Conservation (phyloP, 2,329 filamentous ascomycete genomes). For the Diaporthe batatas region DNA sequence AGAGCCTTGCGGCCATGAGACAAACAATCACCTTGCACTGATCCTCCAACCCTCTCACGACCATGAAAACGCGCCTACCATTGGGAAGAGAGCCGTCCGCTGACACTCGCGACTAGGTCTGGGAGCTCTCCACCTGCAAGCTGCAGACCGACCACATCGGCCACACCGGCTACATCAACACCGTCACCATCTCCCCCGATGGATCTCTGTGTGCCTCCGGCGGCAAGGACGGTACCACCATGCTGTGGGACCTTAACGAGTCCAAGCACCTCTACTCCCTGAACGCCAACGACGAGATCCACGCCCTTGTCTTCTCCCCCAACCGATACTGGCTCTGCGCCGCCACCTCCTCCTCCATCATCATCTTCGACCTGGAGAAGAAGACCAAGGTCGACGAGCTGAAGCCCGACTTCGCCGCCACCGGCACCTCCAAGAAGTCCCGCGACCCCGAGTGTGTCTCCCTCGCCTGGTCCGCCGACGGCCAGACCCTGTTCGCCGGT, state of each 20-base stretch:
- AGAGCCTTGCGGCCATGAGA: conserved; percentile 98
- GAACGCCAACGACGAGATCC: conserved; percentile 99
- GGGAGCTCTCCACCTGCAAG: conserved; percentile 99
- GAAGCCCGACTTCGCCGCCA: conserved; percentile 96
- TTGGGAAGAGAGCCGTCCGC: conserved; percentile 37
- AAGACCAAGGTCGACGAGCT: conserved; percentile 99
- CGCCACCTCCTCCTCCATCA: conserved; percentile 96
- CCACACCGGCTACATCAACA: conserved; percentile 99
- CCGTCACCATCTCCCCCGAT: conserved; percentile 99
- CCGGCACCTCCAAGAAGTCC: conserved; percentile 90
- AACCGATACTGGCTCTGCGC: conserved; percentile 99
- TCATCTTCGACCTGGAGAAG: conserved; percentile 99
- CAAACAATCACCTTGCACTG: conserved; percentile 93
- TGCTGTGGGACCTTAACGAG: conserved; percentile 99
- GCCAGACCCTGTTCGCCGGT: conserved; percentile 98
- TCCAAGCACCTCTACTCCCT: conserved; percentile 99
- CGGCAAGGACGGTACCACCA: conserved; percentile 99
- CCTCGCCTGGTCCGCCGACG: conserved; percentile 97
- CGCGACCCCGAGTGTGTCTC: conserved; percentile 98
- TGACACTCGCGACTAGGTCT: conserved; percentile 76
- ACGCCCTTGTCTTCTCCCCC: conserved; percentile 99
- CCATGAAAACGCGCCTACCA: not conserved
- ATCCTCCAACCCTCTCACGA: conserved; percentile 59
- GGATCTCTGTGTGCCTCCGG: conserved; percentile 98
- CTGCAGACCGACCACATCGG: conserved; percentile 99